Evolutionary conservation across 2,329 filamentous ascomycete species (phyloP).

Genomic region (Aspergillus viridinutans): DNA sequence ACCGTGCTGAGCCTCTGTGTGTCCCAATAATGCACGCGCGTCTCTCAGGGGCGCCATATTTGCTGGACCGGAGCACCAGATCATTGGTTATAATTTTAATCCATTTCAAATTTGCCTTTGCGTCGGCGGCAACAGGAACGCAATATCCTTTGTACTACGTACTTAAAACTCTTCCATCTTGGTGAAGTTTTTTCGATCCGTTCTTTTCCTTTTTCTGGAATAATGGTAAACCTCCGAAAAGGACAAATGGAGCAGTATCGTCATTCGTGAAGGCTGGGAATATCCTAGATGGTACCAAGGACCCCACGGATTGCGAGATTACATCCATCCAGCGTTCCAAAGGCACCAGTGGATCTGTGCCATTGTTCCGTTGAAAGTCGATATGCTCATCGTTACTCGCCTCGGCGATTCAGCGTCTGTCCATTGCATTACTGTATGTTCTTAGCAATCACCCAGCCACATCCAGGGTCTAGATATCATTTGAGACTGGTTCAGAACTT

Average conservation of each 20-base stretch:
- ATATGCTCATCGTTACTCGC: background rate
- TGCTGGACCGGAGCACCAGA: background rate
- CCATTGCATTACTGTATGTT: background rate
- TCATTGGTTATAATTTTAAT: background rate
- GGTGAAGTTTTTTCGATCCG: background rate
- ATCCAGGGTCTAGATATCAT: background rate
- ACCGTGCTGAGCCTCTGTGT: background rate
- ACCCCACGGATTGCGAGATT: slow-evolving; percentile 4
- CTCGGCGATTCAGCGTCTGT: background rate
- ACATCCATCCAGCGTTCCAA: slow-evolving; percentile 1
- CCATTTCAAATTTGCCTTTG: background rate
- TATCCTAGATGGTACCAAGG: background rate
- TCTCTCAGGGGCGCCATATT: slow-evolving; percentile 16
- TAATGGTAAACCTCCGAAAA: background rate
- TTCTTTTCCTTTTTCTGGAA: background rate
- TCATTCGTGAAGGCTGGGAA: background rate
- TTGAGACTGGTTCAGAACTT: background rate
- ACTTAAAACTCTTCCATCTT: background rate
- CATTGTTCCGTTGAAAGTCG: background rate
- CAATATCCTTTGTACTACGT: background rate
- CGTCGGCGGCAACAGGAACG: background rate
- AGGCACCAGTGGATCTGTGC: slow-evolving; percentile 1
- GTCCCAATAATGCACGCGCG: slow-evolving; percentile 15
- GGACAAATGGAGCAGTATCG: background rate
- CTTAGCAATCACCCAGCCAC: background rate